Evolutionary conservation across 495 filamentous ascomycete genomes (phyloP).

Genomic region (Cairneyella variabilis): DNA sequence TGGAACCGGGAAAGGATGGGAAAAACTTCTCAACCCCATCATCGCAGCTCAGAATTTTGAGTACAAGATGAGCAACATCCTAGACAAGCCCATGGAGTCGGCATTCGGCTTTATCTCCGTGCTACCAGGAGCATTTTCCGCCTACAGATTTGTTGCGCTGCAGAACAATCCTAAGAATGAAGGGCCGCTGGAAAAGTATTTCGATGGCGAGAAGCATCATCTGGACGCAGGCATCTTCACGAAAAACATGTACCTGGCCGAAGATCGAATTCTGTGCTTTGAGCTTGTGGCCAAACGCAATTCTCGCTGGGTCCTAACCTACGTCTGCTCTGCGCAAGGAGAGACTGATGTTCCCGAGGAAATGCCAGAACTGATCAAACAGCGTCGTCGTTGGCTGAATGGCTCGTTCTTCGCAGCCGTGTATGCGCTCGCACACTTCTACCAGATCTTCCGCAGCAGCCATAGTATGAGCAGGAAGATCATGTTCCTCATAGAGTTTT

Average conservation of each 20-base stretch:
- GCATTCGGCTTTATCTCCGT: conserved; percentile 39
- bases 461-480: conserved; percentile 84
- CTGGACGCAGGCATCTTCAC: conserved; percentile 39
- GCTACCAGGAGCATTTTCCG: conserved; percentile 39
- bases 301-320: conserved; percentile 93
- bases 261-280: conserved; percentile 99
- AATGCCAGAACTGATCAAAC: conserved; percentile 90
- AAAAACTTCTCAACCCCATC: conserved; percentile 35
- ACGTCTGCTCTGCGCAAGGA: conserved; percentile 89
- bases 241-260: conserved; percentile 51
- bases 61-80: conserved; percentile 40
- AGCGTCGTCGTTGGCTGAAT: conserved; percentile 93
- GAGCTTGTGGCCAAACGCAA: conserved; percentile 92
- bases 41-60: conserved; percentile 39
- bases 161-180: conserved; percentile 28
- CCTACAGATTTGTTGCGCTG: conserved; percentile 35
- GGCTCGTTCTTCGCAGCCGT: conserved; percentile 97
- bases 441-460: conserved; percentile 87
- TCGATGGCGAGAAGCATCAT: conserved; percentile 36
- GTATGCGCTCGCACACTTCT: conserved; percentile 91
- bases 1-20: conserved; percentile 29
- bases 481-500: conserved; percentile 86
- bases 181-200: conserved; percentile 37
- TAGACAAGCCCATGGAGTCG: conserved; percentile 38
- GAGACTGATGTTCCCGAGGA: conserved; percentile 94